A percentile compares a stretch with the other conserved stretches of the same genome.
These are phyloP conservation scores for Vitis rupestris DNA, from an alignment of 164 flowering plant genomes.

Conservation along the genomic window DNA sequence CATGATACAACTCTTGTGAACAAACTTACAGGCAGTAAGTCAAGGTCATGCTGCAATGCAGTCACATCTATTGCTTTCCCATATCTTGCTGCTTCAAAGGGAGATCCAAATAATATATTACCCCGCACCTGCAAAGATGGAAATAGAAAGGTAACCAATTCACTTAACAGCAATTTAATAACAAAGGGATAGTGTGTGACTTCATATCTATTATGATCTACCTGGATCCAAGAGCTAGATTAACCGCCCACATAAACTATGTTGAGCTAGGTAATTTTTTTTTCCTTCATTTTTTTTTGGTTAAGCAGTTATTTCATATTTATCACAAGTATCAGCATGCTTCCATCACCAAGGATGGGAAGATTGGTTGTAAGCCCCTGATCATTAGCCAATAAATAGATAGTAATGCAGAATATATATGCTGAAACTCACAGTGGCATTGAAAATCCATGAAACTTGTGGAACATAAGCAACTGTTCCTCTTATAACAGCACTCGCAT, in stretches of 20 bases:
- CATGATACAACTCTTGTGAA: not conserved
- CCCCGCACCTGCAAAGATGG: constrained; percentile 71
- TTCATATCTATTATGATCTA: not conserved
- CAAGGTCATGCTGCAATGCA: constrained; percentile 86
- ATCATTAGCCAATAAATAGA: not conserved
- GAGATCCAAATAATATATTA: constrained; percentile 88
- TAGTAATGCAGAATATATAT: not conserved
- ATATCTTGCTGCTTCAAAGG: constrained; percentile 60
- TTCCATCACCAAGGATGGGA: not conserved
- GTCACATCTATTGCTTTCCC: constrained; percentile 81
- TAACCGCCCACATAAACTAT: too few relatives aligned
- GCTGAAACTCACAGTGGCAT: constrained; percentile 80
- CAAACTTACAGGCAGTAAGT: constrained; percentile 75
- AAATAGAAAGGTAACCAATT: not conserved
- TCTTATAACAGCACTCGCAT: constrained; percentile 63
- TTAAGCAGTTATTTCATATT: not conserved
- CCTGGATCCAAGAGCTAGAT: too few relatives aligned
- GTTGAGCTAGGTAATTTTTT: too few relatives aligned
- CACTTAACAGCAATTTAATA: not conserved
- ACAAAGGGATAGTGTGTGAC: not conserved
- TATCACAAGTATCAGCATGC: not conserved
- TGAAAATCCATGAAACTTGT: constrained; percentile 98
- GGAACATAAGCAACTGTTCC: constrained; percentile 96
- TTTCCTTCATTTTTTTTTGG: too few relatives aligned
- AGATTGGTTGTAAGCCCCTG: not conserved